These are phyloP conservation scores for Logfia minima DNA, from an alignment of 129 eudicot genomes.

Conservation along the genomic window DNA sequence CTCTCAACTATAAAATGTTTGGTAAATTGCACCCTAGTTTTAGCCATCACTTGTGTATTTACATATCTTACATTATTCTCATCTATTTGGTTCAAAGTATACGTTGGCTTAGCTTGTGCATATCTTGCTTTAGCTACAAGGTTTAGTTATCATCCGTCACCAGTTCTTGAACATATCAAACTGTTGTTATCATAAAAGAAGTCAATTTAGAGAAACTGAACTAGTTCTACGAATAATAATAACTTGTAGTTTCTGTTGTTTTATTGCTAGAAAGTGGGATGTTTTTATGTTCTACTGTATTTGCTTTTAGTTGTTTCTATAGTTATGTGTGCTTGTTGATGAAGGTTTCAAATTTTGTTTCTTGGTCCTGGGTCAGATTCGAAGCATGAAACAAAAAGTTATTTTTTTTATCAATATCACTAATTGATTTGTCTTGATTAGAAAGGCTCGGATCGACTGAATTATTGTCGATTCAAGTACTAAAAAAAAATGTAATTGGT, in stretches of 20 bases:
- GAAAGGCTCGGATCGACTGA: too few relatives aligned
- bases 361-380: neutral
- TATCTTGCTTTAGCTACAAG: constrained; percentile 58
- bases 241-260: constrained; percentile 4
- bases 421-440: too few relatives aligned
- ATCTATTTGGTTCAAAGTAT: constrained; percentile 66
- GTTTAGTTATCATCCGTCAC: constrained; percentile 45
- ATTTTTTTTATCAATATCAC: neutral
- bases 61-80: constrained; percentile 52
- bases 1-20: constrained; percentile 58
- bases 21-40: constrained; percentile 48
- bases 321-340: neutral
- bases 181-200: constrained; percentile 30
- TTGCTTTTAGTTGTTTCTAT: neutral
- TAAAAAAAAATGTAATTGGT: too few relatives aligned
- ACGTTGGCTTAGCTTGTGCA: constrained; percentile 48
- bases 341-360: neutral
- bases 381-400: neutral
- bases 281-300: neutral
- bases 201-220: constrained; percentile 15
- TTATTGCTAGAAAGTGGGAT: neutral
- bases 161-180: constrained; percentile 41
- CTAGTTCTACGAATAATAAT: constrained; percentile 4
- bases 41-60: constrained; percentile 50
- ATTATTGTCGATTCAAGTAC: too few relatives aligned